Conservation (phyloP, 768 basidiomycete genomes). For the Mycena chlorophos region DNA sequence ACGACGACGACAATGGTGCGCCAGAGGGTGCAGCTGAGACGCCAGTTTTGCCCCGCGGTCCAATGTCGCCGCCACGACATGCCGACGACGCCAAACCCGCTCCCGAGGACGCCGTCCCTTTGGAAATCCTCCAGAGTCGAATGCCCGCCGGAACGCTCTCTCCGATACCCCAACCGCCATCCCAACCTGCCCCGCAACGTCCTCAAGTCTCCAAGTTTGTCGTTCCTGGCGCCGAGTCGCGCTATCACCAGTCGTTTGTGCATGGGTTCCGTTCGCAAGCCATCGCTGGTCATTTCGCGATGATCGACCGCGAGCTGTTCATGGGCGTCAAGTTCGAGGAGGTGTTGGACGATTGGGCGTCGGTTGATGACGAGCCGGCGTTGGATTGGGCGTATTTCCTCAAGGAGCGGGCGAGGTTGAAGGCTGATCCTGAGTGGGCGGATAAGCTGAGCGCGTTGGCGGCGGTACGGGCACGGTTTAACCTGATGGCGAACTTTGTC, state of each 20-base stretch:
- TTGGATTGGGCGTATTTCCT: constrained; percentile 84
- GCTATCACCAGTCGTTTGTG: constrained; percentile 71
- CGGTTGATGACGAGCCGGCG: constrained; percentile 62
- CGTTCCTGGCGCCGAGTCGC: constrained; percentile 33
- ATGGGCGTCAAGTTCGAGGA: constrained; percentile 86
- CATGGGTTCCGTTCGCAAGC: constrained; percentile 58
- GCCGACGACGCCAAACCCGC: constrained; percentile 48
- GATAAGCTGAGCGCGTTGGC: constrained; percentile 72
- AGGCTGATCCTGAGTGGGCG: constrained; percentile 55
- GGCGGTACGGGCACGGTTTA: constrained; percentile 79
- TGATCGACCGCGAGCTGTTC: constrained; percentile 88
- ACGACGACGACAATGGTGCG: constrained; percentile 28
- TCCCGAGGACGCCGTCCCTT: constrained; percentile 61
- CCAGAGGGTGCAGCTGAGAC: constrained; percentile 29
- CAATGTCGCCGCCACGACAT: constrained; percentile 33
- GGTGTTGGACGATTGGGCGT: constrained; percentile 69
- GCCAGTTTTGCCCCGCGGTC: constrained; percentile 36
- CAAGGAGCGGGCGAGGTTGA: constrained; percentile 70
- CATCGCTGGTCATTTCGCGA: constrained; percentile 76
- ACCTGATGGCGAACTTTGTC: constrained; percentile 79
- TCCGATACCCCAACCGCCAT: too few relatives aligned
- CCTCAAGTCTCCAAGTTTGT: constrained; percentile 39
- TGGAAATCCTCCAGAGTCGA: constrained; percentile 66
- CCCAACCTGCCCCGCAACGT: constrained; percentile 18
- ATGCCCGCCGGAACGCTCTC: constrained; percentile 37